Conservation (phyloP, 2,329 filamentous ascomycete genomes). For the Aphanoascus verrucosus region DNA sequence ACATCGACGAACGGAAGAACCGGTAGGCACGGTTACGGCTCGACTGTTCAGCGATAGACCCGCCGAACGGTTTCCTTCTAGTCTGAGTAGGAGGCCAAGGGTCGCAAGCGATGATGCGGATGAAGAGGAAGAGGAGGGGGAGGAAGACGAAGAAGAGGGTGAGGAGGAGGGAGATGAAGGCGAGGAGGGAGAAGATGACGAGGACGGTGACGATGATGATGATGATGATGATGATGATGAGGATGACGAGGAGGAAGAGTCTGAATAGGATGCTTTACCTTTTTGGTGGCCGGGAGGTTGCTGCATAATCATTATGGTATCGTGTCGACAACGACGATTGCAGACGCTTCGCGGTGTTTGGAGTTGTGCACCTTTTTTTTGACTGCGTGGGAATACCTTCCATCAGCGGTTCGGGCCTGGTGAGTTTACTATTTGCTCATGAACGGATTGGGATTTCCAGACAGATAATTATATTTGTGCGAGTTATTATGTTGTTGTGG, state of each 20-base stretch:
- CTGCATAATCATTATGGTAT: background rate
- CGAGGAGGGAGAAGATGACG: background rate
- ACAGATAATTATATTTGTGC: background rate
- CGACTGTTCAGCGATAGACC: conserved; percentile 18
- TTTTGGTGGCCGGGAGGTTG: background rate
- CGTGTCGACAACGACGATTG: background rate
- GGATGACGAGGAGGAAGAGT: background rate
- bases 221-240: conserved; percentile 1
- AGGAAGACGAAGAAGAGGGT: background rate
- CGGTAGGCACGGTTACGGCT: conserved; percentile 26
- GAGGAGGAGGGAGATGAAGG: conserved; percentile 3
- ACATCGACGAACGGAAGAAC: conserved; percentile 12
- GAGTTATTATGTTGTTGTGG: background rate
- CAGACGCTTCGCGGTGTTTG: background rate
- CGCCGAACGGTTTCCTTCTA: background rate
- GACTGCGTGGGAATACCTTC: background rate
- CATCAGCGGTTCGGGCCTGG: background rate
- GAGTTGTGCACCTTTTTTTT: background rate
- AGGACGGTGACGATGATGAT: background rate
- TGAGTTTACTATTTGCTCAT: background rate
- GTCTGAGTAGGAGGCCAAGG: background rate
- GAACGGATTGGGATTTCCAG: background rate
- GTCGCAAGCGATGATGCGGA: background rate
- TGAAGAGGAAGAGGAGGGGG: background rate
- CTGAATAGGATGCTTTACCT: background rate